Conservation (phyloP, 768 basidiomycete genomes). For the Tricholoma saponaceum region DNA sequence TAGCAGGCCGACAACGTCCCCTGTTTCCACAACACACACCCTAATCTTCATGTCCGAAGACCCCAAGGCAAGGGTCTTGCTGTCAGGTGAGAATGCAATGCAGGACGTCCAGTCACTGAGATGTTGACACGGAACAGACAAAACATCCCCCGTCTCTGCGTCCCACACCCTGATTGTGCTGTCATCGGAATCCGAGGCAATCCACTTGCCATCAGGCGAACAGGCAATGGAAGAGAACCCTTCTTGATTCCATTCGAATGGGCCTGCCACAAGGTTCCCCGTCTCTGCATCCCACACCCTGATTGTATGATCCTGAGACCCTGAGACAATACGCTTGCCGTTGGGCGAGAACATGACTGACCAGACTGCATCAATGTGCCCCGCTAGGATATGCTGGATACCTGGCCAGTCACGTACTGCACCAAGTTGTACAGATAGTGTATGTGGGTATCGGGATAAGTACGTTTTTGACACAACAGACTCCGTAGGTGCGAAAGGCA, state of each 20-base stretch:
- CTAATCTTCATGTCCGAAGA: too few species aligned
- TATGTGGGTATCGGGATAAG: not conserved
- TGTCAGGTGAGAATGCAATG: too few species aligned
- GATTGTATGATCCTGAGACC: too few species aligned
- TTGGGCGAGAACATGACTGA: not conserved
- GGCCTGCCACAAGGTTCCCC: not conserved
- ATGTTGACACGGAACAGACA: too few species aligned
- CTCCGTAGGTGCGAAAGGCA: conserved; percentile 16
- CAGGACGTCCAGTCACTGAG: too few species aligned
- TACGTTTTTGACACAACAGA: not conserved
- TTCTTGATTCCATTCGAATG: not conserved
- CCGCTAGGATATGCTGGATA: not conserved
- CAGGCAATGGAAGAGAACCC: not conserved
- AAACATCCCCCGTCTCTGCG: too few species aligned
- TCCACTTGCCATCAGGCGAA: not conserved
- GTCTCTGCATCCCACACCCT: too few species aligned
- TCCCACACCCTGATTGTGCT: too few species aligned
- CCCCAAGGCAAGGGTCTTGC: too few species aligned
- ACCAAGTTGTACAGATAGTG: not conserved
- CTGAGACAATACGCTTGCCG: too few species aligned
- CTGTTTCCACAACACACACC: too few species aligned
- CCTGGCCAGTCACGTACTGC: not conserved
- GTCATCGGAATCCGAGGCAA: not conserved
- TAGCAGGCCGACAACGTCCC: too few species aligned
- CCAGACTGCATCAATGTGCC: not conserved